Evolutionary conservation across 2,329 filamentous ascomycete species (phyloP).

Genomic region (Colletotrichum endophyticum): DNA sequence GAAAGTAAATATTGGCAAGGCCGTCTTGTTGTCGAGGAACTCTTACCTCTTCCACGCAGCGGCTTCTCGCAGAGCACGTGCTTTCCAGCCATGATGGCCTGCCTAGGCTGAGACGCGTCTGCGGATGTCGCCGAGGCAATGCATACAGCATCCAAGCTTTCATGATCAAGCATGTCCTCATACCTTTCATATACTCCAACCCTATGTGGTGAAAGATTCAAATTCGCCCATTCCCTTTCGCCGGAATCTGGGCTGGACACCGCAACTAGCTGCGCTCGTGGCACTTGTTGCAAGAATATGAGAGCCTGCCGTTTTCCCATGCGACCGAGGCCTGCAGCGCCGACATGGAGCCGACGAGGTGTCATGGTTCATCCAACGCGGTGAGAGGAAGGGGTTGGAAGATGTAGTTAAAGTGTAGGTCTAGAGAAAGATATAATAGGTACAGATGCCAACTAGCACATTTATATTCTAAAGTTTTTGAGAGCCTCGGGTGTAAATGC

Average conservation of each 20-base stretch:
- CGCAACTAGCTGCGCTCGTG: not conserved
- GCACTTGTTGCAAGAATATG: not conserved
- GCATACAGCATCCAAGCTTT: not conserved
- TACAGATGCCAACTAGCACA: no score
- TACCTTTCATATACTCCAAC: fast-evolving
- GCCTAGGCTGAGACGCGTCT: not conserved
- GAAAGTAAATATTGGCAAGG: not conserved
- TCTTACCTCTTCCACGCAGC: not conserved
- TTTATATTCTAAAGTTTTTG: fast-evolving
- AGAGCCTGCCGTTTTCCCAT: not conserved
- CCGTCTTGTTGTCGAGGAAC: not conserved
- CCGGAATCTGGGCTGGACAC: not conserved
- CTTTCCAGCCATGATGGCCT: not conserved
- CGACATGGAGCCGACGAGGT: no score
- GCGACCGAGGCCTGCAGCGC: not conserved
- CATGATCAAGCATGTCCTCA: not conserved
- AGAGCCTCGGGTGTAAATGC: no score
- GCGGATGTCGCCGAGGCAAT: not conserved
- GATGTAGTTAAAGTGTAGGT: fast-evolving
- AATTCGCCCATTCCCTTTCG: not conserved
- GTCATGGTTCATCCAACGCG: no score
- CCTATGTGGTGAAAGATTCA: not conserved
- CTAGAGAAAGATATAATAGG: no score
- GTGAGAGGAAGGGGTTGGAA: no score
- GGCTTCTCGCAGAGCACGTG: not conserved